Evolutionary conservation across 2,329 filamentous ascomycete genomes (phyloP).

Genomic region (Colletotrichum sp.): DNA sequence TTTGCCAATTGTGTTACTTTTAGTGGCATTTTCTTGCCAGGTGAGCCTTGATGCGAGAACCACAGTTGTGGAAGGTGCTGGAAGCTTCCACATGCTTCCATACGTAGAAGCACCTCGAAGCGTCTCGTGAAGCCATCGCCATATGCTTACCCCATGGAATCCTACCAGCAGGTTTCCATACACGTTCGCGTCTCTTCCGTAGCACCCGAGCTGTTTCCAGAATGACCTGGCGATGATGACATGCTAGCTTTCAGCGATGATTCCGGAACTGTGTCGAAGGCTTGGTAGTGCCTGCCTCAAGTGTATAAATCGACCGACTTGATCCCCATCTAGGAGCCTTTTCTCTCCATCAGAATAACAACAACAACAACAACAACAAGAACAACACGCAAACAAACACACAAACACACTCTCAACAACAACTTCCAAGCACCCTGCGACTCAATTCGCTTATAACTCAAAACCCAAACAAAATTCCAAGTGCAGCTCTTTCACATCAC

Average conservation of each 20-base stretch:
- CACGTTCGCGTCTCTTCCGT: not conserved
- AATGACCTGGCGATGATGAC: constrained; percentile 13
- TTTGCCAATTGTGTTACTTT: too few species aligned
- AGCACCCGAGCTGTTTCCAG: constrained; percentile 4
- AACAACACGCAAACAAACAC: not conserved
- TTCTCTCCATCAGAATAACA: constrained; percentile 30
- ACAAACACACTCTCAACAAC: not conserved
- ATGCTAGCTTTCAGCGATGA: not conserved
- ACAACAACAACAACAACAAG: constrained; percentile 22
- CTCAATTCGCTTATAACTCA: not conserved
- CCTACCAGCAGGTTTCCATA: not conserved
- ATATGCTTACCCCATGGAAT: not conserved
- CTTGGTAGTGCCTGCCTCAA: not conserved
- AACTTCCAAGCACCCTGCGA: not conserved
- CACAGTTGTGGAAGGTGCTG: constrained; percentile 29
- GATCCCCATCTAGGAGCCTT: constrained; percentile 1
- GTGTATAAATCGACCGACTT: constrained; percentile 34
- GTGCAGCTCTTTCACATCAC: not conserved
- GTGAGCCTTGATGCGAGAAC: not conserved
- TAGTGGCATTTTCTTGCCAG: not conserved
- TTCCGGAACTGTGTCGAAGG: constrained; percentile 33
- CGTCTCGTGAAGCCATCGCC: constrained; percentile 6
- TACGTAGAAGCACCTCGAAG: constrained; percentile 21
- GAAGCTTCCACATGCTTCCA: constrained; percentile 27
- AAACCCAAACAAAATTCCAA: constrained; percentile 47